Evolutionary conservation across 1,284 basidiomycete genomes (phyloP).

Genomic region (Ganoderma leucocontextum): DNA sequence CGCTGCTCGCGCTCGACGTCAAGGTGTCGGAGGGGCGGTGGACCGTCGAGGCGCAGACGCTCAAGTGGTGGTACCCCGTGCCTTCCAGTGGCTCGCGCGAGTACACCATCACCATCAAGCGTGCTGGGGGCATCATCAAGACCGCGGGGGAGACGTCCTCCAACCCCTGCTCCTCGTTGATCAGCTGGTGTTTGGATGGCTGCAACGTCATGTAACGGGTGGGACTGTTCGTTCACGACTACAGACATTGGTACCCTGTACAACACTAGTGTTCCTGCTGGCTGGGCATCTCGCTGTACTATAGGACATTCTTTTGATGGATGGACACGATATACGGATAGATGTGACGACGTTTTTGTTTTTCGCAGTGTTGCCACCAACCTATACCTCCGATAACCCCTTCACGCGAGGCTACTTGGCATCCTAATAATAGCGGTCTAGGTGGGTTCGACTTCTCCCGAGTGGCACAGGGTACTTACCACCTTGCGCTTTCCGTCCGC

Average conservation of each 20-base stretch:
- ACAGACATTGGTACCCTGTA: background rate
- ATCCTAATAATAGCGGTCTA: background rate
- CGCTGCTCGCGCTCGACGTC: slow-evolving; percentile 52
- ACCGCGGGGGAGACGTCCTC: slow-evolving; percentile 28
- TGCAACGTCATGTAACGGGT: slow-evolving; percentile 5
- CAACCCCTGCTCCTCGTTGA: slow-evolving; percentile 9
- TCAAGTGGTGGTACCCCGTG: slow-evolving; percentile 88
- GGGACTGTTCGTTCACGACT: background rate
- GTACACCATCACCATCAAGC: slow-evolving; percentile 72
- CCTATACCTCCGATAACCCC: background rate
- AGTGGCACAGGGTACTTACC: slow-evolving; percentile 2
- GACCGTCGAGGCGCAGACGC: slow-evolving; percentile 71
- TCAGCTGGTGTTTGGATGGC: slow-evolving; percentile 4
- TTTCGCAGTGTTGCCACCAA: background rate
- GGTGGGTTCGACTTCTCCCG: background rate
- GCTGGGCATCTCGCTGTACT: background rate
- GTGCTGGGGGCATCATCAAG: slow-evolving; percentile 70
- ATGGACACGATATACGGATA: background rate
- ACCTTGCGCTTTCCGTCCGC: background rate
- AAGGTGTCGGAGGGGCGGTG: slow-evolving; percentile 74
- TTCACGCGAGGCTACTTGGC: background rate
- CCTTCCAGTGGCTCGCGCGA: slow-evolving; percentile 60
- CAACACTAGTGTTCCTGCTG: background rate
- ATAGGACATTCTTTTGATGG: slow-evolving; percentile 4
- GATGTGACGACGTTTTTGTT: background rate